Evolutionary conservation across 441 rosid genomes (phyloP), one percentile per base, ranked within the genome.

Genomic region (Mallotus japonicus): DNA sequence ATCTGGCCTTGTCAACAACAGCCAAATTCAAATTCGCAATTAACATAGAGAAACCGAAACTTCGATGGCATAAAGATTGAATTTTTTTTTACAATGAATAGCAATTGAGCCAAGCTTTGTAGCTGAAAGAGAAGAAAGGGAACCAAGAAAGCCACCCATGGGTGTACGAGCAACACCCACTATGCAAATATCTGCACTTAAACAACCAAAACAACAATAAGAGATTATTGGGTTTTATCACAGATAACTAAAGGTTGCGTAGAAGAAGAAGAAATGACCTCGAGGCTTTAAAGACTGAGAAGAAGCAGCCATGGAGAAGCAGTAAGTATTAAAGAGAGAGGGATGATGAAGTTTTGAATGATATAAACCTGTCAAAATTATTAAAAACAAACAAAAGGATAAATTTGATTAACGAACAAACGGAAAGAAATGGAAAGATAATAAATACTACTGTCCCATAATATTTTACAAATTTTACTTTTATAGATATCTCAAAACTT

Each of bases 101-200:
- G 90, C 92, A 56, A 92, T 76, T 60, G 98, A 90, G 7, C 99
- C 97, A 66, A 95, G 97, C 80, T 82, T 84, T 57, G 97, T 78
- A 46, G 99, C 97, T n/a, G 93, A 75, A 53, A 92, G 67, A 70
- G 95, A 95, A 22, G 97, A 95, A 65, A 95, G 91, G 60, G 96
- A 85, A 62, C 99, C 99, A 71, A 92, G 91, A 79, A 95, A 88
- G 65, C 79, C 92, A 28, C 99, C 99, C 73, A 95, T 84, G 16
- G 97, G 97, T 3, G 99, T 95, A 57, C 96, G 91, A 20, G 97
- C 92, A 79, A 94, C 85, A 71, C 97, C 95, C 62, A 89, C 97
- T 66, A 94, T 83, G 82, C 96, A 94, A 83, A 89, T 95, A 90
- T 94, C 98, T 94, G 85, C n/a, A 19, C 16, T 19, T 12, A 6